These are phyloP conservation scores for Termitomyces sp. DNA, from an alignment of 768 basidiomycete species.

Conservation along the genomic window DNA sequence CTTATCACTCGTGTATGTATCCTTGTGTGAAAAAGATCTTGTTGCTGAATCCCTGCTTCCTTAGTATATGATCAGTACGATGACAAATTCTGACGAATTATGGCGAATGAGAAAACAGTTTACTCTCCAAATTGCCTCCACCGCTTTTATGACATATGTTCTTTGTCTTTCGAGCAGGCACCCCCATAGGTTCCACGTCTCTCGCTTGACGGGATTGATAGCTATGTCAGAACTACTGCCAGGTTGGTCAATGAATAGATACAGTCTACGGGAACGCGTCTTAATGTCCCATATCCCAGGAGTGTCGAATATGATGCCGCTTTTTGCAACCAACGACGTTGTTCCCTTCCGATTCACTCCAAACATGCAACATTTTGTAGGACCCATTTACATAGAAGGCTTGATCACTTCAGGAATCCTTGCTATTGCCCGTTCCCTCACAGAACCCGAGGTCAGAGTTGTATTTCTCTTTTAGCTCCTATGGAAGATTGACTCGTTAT, in stretches of 20 bases:
- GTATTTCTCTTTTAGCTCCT: neutral
- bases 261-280: neutral
- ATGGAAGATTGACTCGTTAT: neutral
- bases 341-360: slow-evolving; percentile 98
- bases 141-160: slow-evolving; percentile 89
- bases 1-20: slow-evolving; percentile 73
- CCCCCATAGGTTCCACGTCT: slow-evolving; percentile 84
- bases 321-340: slow-evolving; percentile 77
- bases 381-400: slow-evolving; percentile 87
- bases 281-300: slow-evolving; percentile 23
- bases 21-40: neutral
- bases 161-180: slow-evolving; percentile 81
- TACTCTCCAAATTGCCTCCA: slow-evolving; percentile 81
- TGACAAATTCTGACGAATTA: slow-evolving; percentile 78
- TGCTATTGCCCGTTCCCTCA: slow-evolving; percentile 87
- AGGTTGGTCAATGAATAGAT: slow-evolving; percentile 41
- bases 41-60: neutral
- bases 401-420: slow-evolving; percentile 82
- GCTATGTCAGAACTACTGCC: slow-evolving; percentile 93
- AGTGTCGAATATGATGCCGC: slow-evolving; percentile 41
- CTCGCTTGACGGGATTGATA: slow-evolving; percentile 84
- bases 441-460: slow-evolving; percentile 78
- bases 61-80: slow-evolving; percentile 89
- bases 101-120: slow-evolving; percentile 99
- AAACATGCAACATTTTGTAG: slow-evolving; percentile 92